These are phyloP conservation scores for Ustilago cynodontis DNA, from an alignment of 1,284 basidiomycete species.

Conservation along the genomic window DNA sequence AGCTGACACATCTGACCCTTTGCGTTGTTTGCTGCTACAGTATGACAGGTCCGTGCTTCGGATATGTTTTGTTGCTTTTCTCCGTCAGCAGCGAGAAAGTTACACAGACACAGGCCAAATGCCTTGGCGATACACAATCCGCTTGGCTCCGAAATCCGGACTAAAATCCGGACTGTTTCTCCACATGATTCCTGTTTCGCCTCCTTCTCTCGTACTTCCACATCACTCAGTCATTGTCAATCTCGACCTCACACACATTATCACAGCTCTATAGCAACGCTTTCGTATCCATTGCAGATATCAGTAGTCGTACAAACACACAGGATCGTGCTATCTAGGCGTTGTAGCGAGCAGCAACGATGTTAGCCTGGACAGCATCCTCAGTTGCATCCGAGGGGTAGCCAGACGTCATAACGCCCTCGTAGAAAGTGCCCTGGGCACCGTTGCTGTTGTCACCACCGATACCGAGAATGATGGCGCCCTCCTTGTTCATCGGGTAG, in stretches of 20 bases:
- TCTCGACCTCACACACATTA: not conserved
- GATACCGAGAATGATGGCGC: conserved; percentile 38
- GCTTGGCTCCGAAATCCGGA: conserved; percentile 2
- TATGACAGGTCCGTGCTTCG: conserved; percentile 1
- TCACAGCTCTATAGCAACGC: not conserved
- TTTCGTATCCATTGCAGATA: not conserved
- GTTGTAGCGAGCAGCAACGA: conserved; percentile 33
- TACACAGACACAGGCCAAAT: not conserved
- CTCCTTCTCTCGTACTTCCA: too few species aligned
- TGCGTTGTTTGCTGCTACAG: not conserved
- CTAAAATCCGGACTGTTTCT: conserved; percentile 1
- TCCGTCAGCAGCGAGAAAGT: not conserved
- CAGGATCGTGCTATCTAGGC: conserved; percentile 6
- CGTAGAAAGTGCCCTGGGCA: conserved; percentile 35
- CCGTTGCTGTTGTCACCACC: conserved; percentile 40
- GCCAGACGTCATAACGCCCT: conserved; percentile 30
- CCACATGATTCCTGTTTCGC: not conserved
- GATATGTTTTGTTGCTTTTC: conserved; percentile 8
- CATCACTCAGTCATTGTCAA: too few species aligned
- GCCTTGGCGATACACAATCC: not conserved
- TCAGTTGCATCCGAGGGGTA: conserved; percentile 28
- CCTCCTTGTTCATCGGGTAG: conserved; percentile 42
- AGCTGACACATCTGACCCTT: conserved; percentile 1
- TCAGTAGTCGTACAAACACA: not conserved
- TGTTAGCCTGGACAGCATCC: conserved; percentile 31